These are phyloP conservation scores for Leucocoprinus birnbaumii DNA, from an alignment of 768 basidiomycete species.

Conservation along the genomic window DNA sequence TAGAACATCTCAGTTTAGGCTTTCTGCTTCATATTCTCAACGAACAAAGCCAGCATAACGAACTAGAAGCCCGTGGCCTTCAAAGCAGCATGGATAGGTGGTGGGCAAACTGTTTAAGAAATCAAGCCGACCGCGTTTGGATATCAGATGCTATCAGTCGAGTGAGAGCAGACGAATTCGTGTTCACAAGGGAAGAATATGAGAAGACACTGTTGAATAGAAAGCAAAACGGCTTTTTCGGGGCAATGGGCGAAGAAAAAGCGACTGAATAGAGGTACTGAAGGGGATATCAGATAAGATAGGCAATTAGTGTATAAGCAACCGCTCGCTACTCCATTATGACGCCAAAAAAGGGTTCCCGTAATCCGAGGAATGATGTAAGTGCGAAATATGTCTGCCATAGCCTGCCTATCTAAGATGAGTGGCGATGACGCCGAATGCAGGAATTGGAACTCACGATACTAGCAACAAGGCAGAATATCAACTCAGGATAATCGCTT, in stretches of 20 bases:
- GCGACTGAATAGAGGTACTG: background rate
- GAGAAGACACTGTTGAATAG: conserved; percentile 43
- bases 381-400: background rate
- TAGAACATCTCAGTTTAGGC: conserved; percentile 61
- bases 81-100: conserved; percentile 69
- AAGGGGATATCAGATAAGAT: conserved; percentile 13
- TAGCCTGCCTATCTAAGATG: background rate
- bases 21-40: conserved; percentile 67
- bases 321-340: background rate
- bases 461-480: background rate
- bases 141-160: conserved; percentile 46
- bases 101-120: conserved; percentile 75
- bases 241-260: conserved; percentile 14
- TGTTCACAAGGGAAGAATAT: conserved; percentile 61
- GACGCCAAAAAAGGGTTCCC: background rate
- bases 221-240: conserved; percentile 32
- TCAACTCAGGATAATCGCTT: conserved; percentile 31
- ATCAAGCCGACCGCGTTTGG: conserved; percentile 56
- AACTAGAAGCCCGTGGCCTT: conserved; percentile 47
- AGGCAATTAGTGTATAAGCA: conserved; percentile 3
- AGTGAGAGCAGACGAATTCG: conserved; percentile 41
- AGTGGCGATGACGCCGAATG: background rate
- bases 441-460: background rate
- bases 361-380: conserved; percentile 3
- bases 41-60: conserved; percentile 60